Evolutionary conservation across 768 basidiomycete species (phyloP).

Genomic region (Clitopilus hobsonii): DNA sequence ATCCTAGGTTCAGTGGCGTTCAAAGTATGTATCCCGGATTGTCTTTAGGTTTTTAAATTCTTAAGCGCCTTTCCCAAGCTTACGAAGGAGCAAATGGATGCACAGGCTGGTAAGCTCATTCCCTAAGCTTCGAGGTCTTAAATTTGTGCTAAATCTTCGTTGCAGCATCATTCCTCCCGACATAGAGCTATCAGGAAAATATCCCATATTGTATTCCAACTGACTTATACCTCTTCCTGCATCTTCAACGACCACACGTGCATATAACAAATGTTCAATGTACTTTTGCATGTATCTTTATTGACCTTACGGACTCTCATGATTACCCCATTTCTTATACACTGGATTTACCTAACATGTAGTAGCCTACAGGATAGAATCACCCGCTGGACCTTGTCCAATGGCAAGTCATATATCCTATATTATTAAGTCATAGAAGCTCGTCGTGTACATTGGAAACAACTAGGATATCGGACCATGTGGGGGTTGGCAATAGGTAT

Average conservation of each 20-base stretch:
- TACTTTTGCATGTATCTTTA: neutral
- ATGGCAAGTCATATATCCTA: too few species aligned
- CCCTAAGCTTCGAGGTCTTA: neutral
- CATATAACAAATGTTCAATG: neutral
- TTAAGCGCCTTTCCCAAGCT: constrained; percentile 27
- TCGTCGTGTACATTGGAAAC: too few species aligned
- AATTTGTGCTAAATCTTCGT: constrained; percentile 5
- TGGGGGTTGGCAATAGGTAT: too few species aligned
- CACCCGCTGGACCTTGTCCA: too few species aligned
- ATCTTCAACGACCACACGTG: neutral
- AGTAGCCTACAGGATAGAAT: neutral
- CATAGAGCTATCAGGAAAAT: constrained; percentile 26
- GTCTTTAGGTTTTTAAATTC: neutral
- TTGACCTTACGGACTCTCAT: neutral
- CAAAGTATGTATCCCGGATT: constrained; percentile 43
- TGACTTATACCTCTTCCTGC: neutral
- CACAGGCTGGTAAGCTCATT: constrained; percentile 60
- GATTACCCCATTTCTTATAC: neutral
- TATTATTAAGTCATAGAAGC: too few species aligned
- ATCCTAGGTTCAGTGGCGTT: constrained; percentile 81
- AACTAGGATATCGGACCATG: too few species aligned
- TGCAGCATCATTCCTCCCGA: constrained; percentile 60
- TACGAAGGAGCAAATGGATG: constrained; percentile 55
- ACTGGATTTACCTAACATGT: neutral
- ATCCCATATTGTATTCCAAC: neutral